Percentiles rank a stretch among this genome's conserved stretches.
These are phyloP conservation scores for Nicotiana attenuata DNA, from an alignment of 257 asterid species.

Conservation along the genomic window DNA sequence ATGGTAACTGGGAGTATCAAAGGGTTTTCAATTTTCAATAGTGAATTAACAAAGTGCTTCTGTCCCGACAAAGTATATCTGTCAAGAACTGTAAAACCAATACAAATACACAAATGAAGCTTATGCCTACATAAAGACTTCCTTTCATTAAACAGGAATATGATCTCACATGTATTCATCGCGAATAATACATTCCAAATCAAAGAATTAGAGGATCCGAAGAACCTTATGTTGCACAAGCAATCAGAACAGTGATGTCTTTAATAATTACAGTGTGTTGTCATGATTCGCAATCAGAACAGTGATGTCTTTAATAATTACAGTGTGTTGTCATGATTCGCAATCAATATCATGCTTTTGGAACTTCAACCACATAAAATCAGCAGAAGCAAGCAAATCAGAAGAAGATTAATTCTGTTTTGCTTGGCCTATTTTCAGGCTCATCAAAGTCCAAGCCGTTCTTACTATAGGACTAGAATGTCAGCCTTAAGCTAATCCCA, in stretches of 20 bases:
- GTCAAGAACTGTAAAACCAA: neutral
- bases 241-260: neutral
- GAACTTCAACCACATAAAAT: neutral
- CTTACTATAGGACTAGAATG: neutral
- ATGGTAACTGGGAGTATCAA: neutral
- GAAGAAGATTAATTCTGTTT: neutral
- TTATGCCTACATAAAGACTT: neutral
- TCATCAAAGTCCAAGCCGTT: neutral
- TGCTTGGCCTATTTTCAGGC: neutral
- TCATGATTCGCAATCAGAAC: neutral
- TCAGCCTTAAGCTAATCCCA: neutral
- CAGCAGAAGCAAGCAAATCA: neutral
- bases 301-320: neutral
- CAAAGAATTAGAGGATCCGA: neutral
- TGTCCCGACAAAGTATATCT: neutral
- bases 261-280: neutral
- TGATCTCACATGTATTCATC: neutral
- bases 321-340: neutral
- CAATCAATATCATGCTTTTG: neutral
- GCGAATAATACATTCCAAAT: neutral
- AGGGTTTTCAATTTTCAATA: neutral
- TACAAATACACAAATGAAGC: neutral
- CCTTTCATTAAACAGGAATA: neutral
- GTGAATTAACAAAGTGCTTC: neutral
- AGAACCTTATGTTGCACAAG: neutral